Percentiles rank a stretch among this genome's conserved stretches.
These are phyloP conservation scores for Ceratorhiza oryzae-sativae DNA, from an alignment of 1,284 basidiomycete genomes.

Conservation along the genomic window DNA sequence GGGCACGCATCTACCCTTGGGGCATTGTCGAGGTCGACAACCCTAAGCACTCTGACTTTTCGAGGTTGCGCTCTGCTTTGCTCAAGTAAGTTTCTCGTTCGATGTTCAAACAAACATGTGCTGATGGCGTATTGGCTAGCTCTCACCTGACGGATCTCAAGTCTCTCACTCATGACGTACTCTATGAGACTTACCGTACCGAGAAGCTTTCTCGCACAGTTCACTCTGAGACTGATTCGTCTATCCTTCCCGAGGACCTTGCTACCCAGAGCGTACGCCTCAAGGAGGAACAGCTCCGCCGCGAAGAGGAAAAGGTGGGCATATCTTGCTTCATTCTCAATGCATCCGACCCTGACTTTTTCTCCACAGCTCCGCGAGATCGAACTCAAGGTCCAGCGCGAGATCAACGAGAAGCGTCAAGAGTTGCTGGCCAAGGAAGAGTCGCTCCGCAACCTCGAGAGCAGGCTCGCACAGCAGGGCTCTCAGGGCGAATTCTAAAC, in stretches of 20 bases:
- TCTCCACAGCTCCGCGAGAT: conserved; percentile 85
- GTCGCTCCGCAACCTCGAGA: conserved; percentile 87
- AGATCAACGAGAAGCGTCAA: conserved; percentile 98
- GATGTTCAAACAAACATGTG: background rate
- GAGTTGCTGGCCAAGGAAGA: conserved; percentile 95
- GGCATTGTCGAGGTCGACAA: conserved; percentile 99
- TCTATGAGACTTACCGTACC: conserved; percentile 96
- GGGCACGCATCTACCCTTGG: conserved; percentile 97
- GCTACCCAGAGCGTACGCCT: conserved; percentile 66
- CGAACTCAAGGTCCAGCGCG: conserved; percentile 96
- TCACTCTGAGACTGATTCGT: conserved; percentile 83
- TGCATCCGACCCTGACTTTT: too few relatives aligned
- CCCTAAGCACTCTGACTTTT: conserved; percentile 97
- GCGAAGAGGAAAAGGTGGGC: conserved; percentile 92
- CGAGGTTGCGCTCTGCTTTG: conserved; percentile 87
- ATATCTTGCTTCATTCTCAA: background rate
- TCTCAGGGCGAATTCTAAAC: conserved; percentile 53
- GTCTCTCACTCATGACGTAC: conserved; percentile 93
- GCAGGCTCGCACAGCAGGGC: conserved; percentile 85
- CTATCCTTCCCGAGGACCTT: conserved; percentile 93
- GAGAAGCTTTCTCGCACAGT: conserved; percentile 97
- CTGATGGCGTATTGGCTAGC: conserved; percentile 53
- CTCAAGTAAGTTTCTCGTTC: conserved; percentile 65
- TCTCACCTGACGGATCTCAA: conserved; percentile 96
- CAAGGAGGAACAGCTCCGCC: conserved; percentile 83